Base-by-base conservation (phyloP, 305 asterid species). In the Withania somnifera region DNA sequence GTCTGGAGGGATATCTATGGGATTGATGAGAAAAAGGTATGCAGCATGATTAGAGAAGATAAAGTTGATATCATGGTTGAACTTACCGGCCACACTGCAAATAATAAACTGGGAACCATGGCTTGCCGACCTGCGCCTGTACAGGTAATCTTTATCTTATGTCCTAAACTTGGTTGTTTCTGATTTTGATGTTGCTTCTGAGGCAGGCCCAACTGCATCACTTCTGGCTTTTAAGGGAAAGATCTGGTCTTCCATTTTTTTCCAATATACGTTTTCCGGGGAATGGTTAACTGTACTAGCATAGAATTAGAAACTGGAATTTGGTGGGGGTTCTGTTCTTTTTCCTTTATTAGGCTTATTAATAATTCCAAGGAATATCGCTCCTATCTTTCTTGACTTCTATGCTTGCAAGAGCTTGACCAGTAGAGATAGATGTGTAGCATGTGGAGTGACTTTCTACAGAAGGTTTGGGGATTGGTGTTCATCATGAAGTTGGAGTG, bases 51-150 rank as follows among this genome's bases (percentile, higher is more conserved):
- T 61, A 91, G 98, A 88, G 98, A 93, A 71, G 99, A 97, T 88
- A 88, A 91, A 85, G 89, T 97, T 89, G 99, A 97, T 83, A 95
- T 97, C 87, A 91, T 97, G 91, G 98, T 95, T 51, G 99, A 97
- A 88, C 99, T 97, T 78, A 97, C 98, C 32, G 98, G 99, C 60
- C 99, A 95, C 87, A 97, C 99, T 57, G 99, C 99, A 73, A 97
- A 97, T 88, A 97, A 97, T 91, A 97, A 95, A 89, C 85, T 97
- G 91, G 99, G 99, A 84, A 95, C 89, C 94, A 90, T 97, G 98
- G 97, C 99, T 82, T 95, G 98, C 89, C 97, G 95, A 60, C 98
- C 99, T 84, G 98, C 98, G 24, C 98, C 99, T 84, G 90, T 97
- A 86, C 99, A 93, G 98, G 99, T 97, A 90, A 51, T 82, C 77